Percentiles rank a stretch among this genome's conserved stretches.
Evolutionary conservation across 2,329 filamentous ascomycete species (phyloP).

Genomic region (Hypoxylon sp.): DNA sequence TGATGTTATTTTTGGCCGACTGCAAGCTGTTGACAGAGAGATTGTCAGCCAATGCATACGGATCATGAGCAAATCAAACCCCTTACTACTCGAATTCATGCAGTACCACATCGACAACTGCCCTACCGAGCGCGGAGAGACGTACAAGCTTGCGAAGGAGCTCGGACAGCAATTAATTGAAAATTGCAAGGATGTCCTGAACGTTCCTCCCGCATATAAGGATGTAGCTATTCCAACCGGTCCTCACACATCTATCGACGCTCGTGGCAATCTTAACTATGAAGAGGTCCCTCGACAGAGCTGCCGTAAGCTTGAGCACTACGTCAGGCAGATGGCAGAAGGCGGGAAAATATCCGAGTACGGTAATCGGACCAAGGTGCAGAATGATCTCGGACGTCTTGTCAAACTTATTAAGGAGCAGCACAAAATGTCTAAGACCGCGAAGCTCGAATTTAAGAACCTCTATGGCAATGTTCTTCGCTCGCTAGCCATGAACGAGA

Average conservation of each 20-base stretch:
- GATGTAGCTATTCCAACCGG: constrained; percentile 94
- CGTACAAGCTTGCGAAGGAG: constrained; percentile 96
- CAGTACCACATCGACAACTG: constrained; percentile 99
- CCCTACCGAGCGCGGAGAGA: constrained; percentile 95
- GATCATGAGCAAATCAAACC: constrained; percentile 99
- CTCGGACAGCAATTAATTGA: constrained; percentile 94
- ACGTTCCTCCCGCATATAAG: constrained; percentile 90
- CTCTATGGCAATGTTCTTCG: constrained; percentile 95
- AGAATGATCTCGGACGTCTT: constrained; percentile 93
- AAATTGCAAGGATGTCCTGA: constrained; percentile 94
- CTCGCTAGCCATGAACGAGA: constrained; percentile 97
- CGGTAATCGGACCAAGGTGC: constrained; percentile 97
- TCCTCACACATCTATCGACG: constrained; percentile 92
- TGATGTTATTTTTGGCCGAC: constrained; percentile 96
- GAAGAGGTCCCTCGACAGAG: constrained; percentile 88
- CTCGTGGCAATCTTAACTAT: constrained; percentile 92
- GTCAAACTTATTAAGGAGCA: constrained; percentile 99
- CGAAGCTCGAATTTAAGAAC: constrained; percentile 95
- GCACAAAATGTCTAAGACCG: constrained; percentile 96
- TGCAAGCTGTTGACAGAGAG: constrained; percentile 94
- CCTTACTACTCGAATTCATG: constrained; percentile 97
- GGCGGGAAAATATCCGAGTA: constrained; percentile 99
- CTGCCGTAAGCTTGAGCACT: constrained; percentile 97
- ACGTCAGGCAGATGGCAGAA: constrained; percentile 98
- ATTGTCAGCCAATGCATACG: constrained; percentile 99